Evolutionary conservation across 257 asterid genomes (phyloP), one percentile per base, ranked within the genome.

Genomic region (Salvia rosmarinus): DNA sequence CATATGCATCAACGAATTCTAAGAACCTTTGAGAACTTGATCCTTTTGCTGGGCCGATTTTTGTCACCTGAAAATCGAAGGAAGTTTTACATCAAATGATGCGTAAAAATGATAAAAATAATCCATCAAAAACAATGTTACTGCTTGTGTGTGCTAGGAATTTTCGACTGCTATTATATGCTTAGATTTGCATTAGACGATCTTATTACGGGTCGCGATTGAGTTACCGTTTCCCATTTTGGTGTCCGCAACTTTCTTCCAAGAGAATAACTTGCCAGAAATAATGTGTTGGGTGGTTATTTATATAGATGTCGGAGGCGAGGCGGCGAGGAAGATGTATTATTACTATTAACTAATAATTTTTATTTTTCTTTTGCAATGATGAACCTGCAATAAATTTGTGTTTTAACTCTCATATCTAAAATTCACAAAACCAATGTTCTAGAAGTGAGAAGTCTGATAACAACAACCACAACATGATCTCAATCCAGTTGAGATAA

Each of bases 1-100:
- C 30, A 21, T 16, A 12, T 11, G 51, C 9, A 60, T 23, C 67
- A n/a, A 30, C 20, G 47, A 68, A 25, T 25, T 35, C 10, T 47
- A 20, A 44, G 32, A 57, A 90, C 98, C 98, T 94, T 91, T 47
- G 84, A 71, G 59, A 69, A 85, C 84, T 89, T 94, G 72, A 82
- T 14, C 71, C 83, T 91, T 76, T 94, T 94, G 84, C 79, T 78
- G 46, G 91, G 90, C 40, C 95, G 89, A 70, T 83, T 76, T 84
- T 82, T 86, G 21, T 94, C 99, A 62, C 97, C 97, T 93, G 88
- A 70, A 80, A 83, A 65, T 67, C 79, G 73, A 63, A 55, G 50
- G 30, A 21, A 57, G 23, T 5, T 50, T 51, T 54, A 20, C 4
- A 74, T 75, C 75, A 79, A 70, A 56, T 4, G 30, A 49, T n/a